phyloP scores from a whole-genome alignment of 1,284 basidiomycete species.

The Cerioporus squamosus region DNA sequence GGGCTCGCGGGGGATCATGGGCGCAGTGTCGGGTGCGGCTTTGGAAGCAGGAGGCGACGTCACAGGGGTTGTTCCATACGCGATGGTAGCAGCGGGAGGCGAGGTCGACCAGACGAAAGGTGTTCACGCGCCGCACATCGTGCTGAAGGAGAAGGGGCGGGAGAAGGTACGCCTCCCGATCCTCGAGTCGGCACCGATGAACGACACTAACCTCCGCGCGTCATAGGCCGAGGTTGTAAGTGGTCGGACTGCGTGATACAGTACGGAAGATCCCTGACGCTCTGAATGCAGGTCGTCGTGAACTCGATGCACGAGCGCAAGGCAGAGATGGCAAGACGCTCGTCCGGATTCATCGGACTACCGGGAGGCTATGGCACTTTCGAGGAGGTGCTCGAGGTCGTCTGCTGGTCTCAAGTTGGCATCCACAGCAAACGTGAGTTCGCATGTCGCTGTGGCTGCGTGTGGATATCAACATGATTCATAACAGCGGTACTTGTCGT shows the following conservation, averaged over 20 bases:
- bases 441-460: no score
- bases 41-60: slow-evolving; percentile 74
- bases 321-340: slow-evolving; percentile 82
- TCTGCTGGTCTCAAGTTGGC: slow-evolving; percentile 90
- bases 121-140: slow-evolving; percentile 29
- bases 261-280: no score
- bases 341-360: slow-evolving; percentile 81
- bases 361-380: slow-evolving; percentile 94
- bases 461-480: no score
- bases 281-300: slow-evolving; percentile 62
- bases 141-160: slow-evolving; percentile 44
- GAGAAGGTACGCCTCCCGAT: slow-evolving; percentile 43
- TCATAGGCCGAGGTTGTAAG: no score
- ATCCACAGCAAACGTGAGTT: slow-evolving; percentile 84
- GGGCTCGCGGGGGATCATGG: slow-evolving; percentile 87
- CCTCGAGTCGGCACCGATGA: background rate
- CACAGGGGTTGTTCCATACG: slow-evolving; percentile 82
- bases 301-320: slow-evolving; percentile 94
- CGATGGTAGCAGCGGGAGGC: slow-evolving; percentile 70
- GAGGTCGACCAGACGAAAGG: slow-evolving; percentile 55
- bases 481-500: slow-evolving; percentile 75
- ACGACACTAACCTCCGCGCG: background rate
- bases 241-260: no score
- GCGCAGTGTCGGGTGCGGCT: slow-evolving; percentile 74
- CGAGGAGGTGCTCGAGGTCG: slow-evolving; percentile 90